These are phyloP conservation scores for Tylopilus orsonianus DNA, from an alignment of 1,284 basidiomycete species.

Conservation along the genomic window DNA sequence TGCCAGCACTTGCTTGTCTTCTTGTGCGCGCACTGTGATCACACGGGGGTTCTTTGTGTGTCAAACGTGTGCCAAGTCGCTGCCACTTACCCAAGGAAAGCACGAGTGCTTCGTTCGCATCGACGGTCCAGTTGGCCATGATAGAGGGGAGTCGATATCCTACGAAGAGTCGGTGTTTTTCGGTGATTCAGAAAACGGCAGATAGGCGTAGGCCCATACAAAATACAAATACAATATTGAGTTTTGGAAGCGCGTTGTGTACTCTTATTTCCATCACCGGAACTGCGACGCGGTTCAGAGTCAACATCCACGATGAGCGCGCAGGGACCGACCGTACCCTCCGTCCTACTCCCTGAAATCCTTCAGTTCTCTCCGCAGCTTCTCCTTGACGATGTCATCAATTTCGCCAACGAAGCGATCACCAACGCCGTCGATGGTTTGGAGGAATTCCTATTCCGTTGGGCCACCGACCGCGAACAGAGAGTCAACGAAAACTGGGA, in stretches of 20 bases:
- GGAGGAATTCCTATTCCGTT: constrained; percentile 69
- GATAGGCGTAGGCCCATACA: too few species aligned
- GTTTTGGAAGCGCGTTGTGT: constrained; percentile 31
- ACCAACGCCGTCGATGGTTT: constrained; percentile 71
- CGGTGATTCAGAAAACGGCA: not conserved
- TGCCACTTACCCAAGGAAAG: constrained; percentile 63
- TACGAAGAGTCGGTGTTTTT: too few species aligned
- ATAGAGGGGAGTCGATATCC: not conserved
- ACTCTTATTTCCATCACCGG: too few species aligned
- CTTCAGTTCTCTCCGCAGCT: constrained; percentile 68
- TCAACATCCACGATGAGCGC: constrained; percentile 25
- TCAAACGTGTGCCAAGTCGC: constrained; percentile 4
- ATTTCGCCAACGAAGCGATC: constrained; percentile 66
- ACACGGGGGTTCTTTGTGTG: constrained; percentile 1
- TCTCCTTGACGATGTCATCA: constrained; percentile 67
- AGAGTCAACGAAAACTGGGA: constrained; percentile 48
- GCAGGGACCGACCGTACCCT: constrained; percentile 38
- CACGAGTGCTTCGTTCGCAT: constrained; percentile 76
- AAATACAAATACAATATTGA: too few species aligned
- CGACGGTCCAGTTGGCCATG: constrained; percentile 60
- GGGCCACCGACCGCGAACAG: constrained; percentile 58
- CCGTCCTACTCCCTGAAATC: constrained; percentile 61
- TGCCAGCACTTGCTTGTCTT: constrained; percentile 61
- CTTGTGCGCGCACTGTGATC: constrained; percentile 54
- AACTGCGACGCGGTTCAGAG: constrained; percentile 3